These are phyloP conservation scores for Mycena haematopus DNA, from an alignment of 768 basidiomycete genomes.

Conservation along the genomic window DNA sequence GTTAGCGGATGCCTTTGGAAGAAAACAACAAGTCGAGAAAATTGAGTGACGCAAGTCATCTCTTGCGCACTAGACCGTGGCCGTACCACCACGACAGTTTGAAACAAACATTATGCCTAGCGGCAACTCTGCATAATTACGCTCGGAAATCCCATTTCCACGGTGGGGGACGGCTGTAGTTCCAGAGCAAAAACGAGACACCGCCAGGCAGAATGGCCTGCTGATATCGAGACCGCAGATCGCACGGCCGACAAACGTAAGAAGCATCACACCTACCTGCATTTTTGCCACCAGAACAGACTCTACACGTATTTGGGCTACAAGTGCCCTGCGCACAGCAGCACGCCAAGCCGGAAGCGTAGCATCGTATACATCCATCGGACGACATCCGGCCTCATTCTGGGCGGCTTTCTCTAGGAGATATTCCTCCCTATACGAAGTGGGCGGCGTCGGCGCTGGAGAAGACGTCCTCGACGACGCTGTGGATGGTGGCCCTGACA, in stretches of 20 bases:
- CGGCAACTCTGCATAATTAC: too few species aligned
- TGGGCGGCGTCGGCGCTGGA: constrained; percentile 18
- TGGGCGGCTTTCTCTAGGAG: constrained; percentile 2
- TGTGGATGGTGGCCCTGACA: constrained; percentile 25
- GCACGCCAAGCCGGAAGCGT: constrained; percentile 73
- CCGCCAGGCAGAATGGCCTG: too few species aligned
- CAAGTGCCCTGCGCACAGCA: constrained; percentile 58
- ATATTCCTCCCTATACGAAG: constrained; percentile 6
- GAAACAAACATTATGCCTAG: too few species aligned
- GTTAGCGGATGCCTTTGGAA: constrained; percentile 8
- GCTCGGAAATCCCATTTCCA: too few species aligned
- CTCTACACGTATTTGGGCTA: constrained; percentile 63
- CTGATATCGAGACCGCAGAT: neutral
- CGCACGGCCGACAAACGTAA: neutral
- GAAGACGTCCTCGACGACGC: constrained; percentile 26
- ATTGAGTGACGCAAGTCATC: too few species aligned
- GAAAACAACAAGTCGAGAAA: neutral
- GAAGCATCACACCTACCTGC: too few species aligned
- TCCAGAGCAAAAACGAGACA: neutral
- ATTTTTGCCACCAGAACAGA: constrained; percentile 65
- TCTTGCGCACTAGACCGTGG: neutral
- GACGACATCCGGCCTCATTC: constrained; percentile 22
- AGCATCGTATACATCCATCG: constrained; percentile 66
- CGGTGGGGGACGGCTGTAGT: neutral
- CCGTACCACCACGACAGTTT: too few species aligned